Evolutionary conservation across 2,329 filamentous ascomycete species (phyloP).

Genomic region (Talaromyces sp.): DNA sequence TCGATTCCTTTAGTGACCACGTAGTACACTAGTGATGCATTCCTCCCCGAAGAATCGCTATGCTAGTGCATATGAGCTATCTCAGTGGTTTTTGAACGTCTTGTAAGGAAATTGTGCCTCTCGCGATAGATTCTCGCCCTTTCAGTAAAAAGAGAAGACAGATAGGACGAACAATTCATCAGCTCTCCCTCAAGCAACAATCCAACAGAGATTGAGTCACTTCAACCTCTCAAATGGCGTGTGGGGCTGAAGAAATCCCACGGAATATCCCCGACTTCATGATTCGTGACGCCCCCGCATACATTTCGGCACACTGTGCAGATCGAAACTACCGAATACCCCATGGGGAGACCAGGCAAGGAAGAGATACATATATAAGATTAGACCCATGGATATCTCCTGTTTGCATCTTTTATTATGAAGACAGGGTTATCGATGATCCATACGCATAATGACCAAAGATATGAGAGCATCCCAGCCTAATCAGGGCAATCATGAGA

Average conservation of each 20-base stretch:
- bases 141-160: background rate
- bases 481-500: background rate
- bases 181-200: background rate
- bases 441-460: background rate
- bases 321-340: background rate
- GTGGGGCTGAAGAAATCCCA: background rate
- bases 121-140: background rate
- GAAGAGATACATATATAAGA: background rate
- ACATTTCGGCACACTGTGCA: background rate
- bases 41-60: background rate
- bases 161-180: background rate
- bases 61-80: background rate
- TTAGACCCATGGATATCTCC: no score
- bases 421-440: no score
- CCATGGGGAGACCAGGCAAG: background rate
- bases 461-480: background rate
- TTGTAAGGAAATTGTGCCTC: background rate
- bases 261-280: background rate
- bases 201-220: background rate
- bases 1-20: background rate
- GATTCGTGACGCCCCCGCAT: background rate
- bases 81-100: background rate
- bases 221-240: background rate
- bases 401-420: background rate
- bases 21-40: background rate